Base-by-base conservation (phyloP, 2,329 filamentous ascomycete genomes). In the Acrocalymma vagum region DNA sequence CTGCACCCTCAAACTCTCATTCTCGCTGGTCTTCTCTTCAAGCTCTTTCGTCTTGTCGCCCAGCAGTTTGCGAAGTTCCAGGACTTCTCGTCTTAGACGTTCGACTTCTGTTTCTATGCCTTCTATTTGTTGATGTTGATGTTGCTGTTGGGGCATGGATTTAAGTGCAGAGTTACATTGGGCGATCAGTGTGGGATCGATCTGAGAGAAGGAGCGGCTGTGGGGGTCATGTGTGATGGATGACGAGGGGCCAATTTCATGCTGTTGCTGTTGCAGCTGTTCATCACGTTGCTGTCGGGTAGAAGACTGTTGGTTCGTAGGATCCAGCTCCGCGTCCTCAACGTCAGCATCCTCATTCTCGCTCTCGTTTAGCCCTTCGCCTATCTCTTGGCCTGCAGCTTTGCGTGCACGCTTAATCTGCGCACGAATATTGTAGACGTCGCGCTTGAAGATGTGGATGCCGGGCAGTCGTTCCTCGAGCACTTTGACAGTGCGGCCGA, bases 371-470 rank as follows among this genome's bases (percentile, higher is more conserved):
- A 59, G 32, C 4, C 55, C 55, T 16, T 61, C 55, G 22, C 58
- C 61, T 3, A 62, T 20, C 22, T 59, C 44, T 29, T 63, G 59
- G 3, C 49, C 62, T 2, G 62, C 60, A 9, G 60, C 57, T 37
- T 65, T 66, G 3, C 61, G 39, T 1, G 59, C 53, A 4, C 60
- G 45, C 42, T 63, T 66, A 40, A 68, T 67, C 34, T 66, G 59
- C 6, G 65, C 62, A 2, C 63, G 57, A 20, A 66, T 65, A 21
- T 68, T 68, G 40, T 68, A 68, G 6, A 68, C 56, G 35, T 68
- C 65, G 29, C 65, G 60, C 45, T 67, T 67, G 45, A 64, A 65
- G 25, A 68, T 68, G 32, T 58, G 58, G 22, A 68, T 67, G 1
- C 63, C 63, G 0, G 65, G 63, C 2, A 67, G 42, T 14, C 49